Percentiles rank a stretch among this genome's conserved stretches.
Evolutionary conservation across 2,329 filamentous ascomycete genomes (phyloP).

Genomic region (Sclerotinia subarctica): DNA sequence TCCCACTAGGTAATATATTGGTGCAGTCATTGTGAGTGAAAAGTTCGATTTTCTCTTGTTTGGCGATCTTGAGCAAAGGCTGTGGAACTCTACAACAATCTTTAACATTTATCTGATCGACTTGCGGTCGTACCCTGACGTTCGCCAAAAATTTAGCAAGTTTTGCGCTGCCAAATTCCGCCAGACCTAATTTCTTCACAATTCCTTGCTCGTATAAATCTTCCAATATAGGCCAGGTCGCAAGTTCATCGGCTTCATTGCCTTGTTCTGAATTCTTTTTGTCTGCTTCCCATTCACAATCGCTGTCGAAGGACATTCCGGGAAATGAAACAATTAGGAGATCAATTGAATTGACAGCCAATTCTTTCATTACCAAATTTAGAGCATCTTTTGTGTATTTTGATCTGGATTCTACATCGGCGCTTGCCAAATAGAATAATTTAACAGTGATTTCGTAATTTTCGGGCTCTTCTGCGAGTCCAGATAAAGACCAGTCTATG

Average conservation of each 20-base stretch:
- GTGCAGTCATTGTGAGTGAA: slow-evolving; percentile 93
- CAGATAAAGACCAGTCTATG: slow-evolving; percentile 67
- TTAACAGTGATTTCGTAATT: slow-evolving; percentile 96
- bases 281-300: slow-evolving; percentile 77
- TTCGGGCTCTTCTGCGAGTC: slow-evolving; percentile 73
- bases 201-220: slow-evolving; percentile 65
- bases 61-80: slow-evolving; percentile 79
- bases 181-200: slow-evolving; percentile 74
- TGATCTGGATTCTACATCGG: slow-evolving; percentile 61
- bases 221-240: slow-evolving; percentile 72
- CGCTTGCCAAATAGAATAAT: slow-evolving; percentile 81
- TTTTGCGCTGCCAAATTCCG: slow-evolving; percentile 87
- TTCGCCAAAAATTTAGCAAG: slow-evolving; percentile 71
- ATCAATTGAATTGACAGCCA: slow-evolving; percentile 73
- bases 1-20: slow-evolving; percentile 83
- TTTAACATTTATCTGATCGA: slow-evolving; percentile 93
- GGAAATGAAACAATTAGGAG: slow-evolving; percentile 92
- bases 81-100: slow-evolving; percentile 96
- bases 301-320: slow-evolving; percentile 87
- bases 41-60: slow-evolving; percentile 76
- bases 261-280: slow-evolving; percentile 59
- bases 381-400: slow-evolving; percentile 76
- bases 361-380: slow-evolving; percentile 72
- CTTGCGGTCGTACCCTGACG: slow-evolving; percentile 69
- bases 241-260: slow-evolving; percentile 63